These are phyloP conservation scores for Cladosporium sphaerospermum DNA, from an alignment of 2,329 filamentous ascomycete genomes.

Conservation along the genomic window DNA sequence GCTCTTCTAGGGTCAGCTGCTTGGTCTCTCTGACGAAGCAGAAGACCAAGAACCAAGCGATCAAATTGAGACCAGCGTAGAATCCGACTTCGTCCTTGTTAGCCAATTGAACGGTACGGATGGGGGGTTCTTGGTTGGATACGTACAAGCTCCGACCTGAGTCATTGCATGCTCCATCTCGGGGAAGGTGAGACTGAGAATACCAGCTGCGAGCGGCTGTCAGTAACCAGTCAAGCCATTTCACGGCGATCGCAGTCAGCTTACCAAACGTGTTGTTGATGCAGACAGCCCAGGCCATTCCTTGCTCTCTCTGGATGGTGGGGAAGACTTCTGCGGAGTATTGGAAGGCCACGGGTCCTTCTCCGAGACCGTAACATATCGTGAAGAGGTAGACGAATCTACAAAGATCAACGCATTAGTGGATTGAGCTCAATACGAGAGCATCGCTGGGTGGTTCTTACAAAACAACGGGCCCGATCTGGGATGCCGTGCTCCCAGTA, in stretches of 20 bases:
- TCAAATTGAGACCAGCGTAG: constrained; percentile 52
- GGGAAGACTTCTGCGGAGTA: constrained; percentile 42
- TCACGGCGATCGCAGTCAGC: background rate
- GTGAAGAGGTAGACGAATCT: constrained; percentile 46
- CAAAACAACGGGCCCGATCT: constrained; percentile 34
- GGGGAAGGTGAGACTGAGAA: constrained; percentile 40
- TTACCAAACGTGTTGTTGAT: constrained; percentile 48
- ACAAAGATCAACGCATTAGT: background rate
- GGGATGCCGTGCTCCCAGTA: constrained; percentile 23
- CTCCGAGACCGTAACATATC: constrained; percentile 44
- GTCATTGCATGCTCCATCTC: constrained; percentile 44
- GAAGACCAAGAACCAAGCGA: constrained; percentile 47
- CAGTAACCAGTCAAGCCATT: background rate
- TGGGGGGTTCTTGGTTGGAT: constrained; percentile 13
- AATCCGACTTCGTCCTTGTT: constrained; percentile 42
- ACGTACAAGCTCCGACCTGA: constrained; percentile 47
- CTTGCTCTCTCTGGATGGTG: constrained; percentile 38
- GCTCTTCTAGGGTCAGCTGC: constrained; percentile 43
- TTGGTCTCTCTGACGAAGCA: constrained; percentile 45
- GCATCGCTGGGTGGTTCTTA: background rate
- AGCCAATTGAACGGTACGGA: constrained; percentile 30
- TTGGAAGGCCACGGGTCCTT: constrained; percentile 39
- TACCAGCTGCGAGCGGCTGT: constrained; percentile 35
- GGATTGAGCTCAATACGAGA: background rate
- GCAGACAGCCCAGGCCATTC: constrained; percentile 49